phyloP scores from a whole-genome alignment of 2,329 filamentous ascomycete genomes.

The Diaporthe citri region DNA sequence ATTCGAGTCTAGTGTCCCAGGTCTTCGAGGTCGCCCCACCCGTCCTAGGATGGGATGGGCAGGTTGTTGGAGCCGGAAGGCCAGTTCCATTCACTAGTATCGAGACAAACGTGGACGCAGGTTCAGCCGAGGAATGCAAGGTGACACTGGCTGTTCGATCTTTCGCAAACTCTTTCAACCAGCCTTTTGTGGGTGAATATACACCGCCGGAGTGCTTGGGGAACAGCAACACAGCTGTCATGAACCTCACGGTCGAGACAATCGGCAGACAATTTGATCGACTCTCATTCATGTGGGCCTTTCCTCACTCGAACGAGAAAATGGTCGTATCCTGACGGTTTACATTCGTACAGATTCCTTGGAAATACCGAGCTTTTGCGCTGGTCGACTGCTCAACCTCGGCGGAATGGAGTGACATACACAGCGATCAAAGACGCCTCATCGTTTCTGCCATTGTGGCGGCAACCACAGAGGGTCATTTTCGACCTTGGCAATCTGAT shows the following conservation, averaged over 20 bases:
- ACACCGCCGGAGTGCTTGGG: slow-evolving; percentile 70
- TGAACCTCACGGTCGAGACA: slow-evolving; percentile 82
- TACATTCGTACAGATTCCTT: slow-evolving; percentile 62
- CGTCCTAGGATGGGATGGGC: neutral
- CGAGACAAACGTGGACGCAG: neutral
- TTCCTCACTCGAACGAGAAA: slow-evolving; percentile 51
- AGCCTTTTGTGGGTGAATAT: slow-evolving; percentile 79
- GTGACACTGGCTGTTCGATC: slow-evolving; percentile 6
- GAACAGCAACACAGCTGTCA: slow-evolving; percentile 78
- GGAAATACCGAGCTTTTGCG: slow-evolving; percentile 83
- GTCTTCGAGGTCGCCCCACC: slow-evolving; percentile 13
- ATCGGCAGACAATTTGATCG: slow-evolving; percentile 73
- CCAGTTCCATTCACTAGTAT: slow-evolving; percentile 1
- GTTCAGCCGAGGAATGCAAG: slow-evolving; percentile 16
- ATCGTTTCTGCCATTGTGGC: slow-evolving; percentile 77
- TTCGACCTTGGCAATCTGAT: slow-evolving; percentile 84
- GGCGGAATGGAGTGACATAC: slow-evolving; percentile 71
- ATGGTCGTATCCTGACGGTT: neutral
- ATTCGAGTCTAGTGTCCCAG: slow-evolving; percentile 8
- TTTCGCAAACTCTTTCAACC: slow-evolving; percentile 13
- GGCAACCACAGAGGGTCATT: slow-evolving; percentile 77
- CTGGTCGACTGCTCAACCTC: slow-evolving; percentile 86
- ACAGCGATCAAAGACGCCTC: slow-evolving; percentile 88
- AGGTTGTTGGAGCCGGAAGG: slow-evolving; percentile 22
- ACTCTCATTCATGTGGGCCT: slow-evolving; percentile 63